Base-by-base conservation (phyloP, 2,329 filamentous ascomycete species). In the Elsinoe fawcettii region DNA sequence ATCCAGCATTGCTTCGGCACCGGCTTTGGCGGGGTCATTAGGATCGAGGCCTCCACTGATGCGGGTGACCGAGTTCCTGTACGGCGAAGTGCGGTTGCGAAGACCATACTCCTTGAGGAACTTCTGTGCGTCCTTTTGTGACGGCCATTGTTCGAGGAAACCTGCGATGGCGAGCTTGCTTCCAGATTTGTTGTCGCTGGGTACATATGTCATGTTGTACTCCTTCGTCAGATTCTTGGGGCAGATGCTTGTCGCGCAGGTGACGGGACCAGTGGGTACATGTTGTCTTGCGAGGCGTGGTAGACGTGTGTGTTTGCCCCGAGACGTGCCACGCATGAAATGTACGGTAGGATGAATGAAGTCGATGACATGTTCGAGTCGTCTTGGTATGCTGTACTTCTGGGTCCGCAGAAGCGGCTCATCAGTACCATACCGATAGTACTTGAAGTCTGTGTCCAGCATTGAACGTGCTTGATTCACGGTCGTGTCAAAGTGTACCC, bases 221-320 rank as follows among this genome's bases (percentile, higher is more conserved):
- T 56, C 60, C 56, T 36, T 41, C 58, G 59, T 32, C 58, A 60
- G 11, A 61, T 63, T 43, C 56, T 59, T 25, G 37, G 59, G 49
- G 51, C 62, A 61, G n/a, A 51, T 25, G 56, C 66, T 73, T n/a
- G 72, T 72, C 59, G 78, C 75, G 67, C 77, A 80, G 32, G 71
- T 71, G 20, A 64, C 60, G 5, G 67, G 62, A 23, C 74, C 58
- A 64, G 63, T 64, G 37, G 64, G 59, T 58, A 66, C 60, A 20
- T 57, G 18, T 25, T 56, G 55, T 55, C 57, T 27, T 6, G 7
- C 12, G 16, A 51, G 46, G 25, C 51, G 46, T 2, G 25, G 34
- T 12, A 37, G 14, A 37, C 9, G 34, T 20, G 20, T 32, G 16
- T 51, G 16, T 18, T 55, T 22, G 5, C 25, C 58, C 8, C n/a